Percentiles rank a stretch among this genome's conserved stretches.
Conservation (phyloP, 108 stramenopile species). For the Conticribra guillardii region DNA sequence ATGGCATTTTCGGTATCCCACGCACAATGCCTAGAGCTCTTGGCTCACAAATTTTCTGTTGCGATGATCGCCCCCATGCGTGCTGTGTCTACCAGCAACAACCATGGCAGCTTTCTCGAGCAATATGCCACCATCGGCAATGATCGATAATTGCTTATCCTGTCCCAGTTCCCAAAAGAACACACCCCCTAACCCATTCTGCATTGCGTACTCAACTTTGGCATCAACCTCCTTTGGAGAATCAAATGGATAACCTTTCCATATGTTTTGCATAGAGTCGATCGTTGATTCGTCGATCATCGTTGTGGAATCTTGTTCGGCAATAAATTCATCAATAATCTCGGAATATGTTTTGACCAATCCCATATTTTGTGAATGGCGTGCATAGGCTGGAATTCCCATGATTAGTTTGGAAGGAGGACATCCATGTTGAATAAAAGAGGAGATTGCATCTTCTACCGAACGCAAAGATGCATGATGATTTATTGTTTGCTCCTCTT, state of each 20-base stretch:
- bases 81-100: too few relatives aligned
- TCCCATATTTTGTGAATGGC: slow-evolving; percentile 49
- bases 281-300: too few relatives aligned
- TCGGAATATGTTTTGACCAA: slow-evolving; percentile 70
- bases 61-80: too few relatives aligned
- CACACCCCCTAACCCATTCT: slow-evolving; percentile 53
- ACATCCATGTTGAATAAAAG: slow-evolving; percentile 27
- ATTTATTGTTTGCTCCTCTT: neutral
- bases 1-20: too few relatives aligned
- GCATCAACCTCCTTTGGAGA: slow-evolving; percentile 45
- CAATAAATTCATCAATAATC: slow-evolving; percentile 53
- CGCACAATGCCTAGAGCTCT: too few relatives aligned
- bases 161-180: slow-evolving; percentile 85
- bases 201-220: slow-evolving; percentile 59
- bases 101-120: slow-evolving; percentile 51
- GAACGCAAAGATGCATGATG: slow-evolving; percentile 33
- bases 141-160: slow-evolving; percentile 54
- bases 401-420: slow-evolving; percentile 59
- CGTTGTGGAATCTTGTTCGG: slow-evolving; percentile 12
- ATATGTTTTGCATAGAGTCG: slow-evolving; percentile 14
- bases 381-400: slow-evolving; percentile 75
- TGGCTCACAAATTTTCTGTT: too few relatives aligned
- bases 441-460: slow-evolving; percentile 13
- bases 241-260: slow-evolving; percentile 60
- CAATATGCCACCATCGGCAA: slow-evolving; percentile 43